Evolutionary conservation across 139 green algal genomes (phyloP), one percentile per base, ranked within the genome.

Genomic region (Picocystis salinarum): DNA sequence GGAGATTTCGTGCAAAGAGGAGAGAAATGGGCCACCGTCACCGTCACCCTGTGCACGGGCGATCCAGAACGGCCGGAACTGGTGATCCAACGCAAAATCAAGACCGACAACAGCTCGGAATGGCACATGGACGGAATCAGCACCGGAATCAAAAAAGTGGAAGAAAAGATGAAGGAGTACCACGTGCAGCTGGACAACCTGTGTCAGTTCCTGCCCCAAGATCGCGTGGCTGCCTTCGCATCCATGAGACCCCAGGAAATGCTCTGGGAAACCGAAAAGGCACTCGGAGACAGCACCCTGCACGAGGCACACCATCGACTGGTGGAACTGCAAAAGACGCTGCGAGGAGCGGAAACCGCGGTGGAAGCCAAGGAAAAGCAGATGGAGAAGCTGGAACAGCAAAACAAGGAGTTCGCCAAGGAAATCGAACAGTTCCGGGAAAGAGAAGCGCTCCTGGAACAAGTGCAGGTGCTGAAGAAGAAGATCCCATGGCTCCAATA

Each of bases 101-200:
- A 28, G 9, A 56, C 40, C 3, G 40, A 60, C 23, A 80, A 76
- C 58, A 40, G 23, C 3, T 71, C 56, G 15, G 39, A 70, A 4
- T 92, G 67, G 64, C 58, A 19, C 17, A n/a, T 66, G 11, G 10
- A 44, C 36, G 36, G 36, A 44, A 44, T 19, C 7, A 44, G 10
- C 7, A 20, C 36, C 9, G 10, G n/a, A 1, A 34, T 63, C 24
- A 49, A 50, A 33, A 65, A 83, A 0, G 71, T 93, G 4, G 40
- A 70, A 50, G 48, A 67, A 6, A 33, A 75, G 10, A 53, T 85
- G 23, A 58, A 59, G 12, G 34, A 58, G 0, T 55, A 87, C 18
- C 80, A 91, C 53, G 75, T 96, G 12, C 88, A 98, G 69, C 69
- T 98, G 28, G 80, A 92, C 54, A 98, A 96, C 69, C 61, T 98